phyloP scores from a whole-genome alignment of 345 rosid genomes.

The Zanthoxylum bungeanum region DNA sequence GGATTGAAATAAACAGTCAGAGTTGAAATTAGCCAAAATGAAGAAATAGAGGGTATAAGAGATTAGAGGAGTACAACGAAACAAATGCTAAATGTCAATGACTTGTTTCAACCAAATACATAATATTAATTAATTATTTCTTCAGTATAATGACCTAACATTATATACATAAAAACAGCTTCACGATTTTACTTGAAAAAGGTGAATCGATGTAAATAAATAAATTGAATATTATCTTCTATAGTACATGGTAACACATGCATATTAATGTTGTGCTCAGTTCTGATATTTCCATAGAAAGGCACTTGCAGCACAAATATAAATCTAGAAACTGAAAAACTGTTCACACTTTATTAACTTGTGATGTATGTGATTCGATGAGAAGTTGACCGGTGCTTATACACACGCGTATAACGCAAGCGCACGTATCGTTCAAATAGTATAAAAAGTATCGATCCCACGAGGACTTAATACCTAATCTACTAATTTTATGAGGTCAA shows the following conservation, averaged over 20 bases:
- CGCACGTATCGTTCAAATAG: too few species aligned
- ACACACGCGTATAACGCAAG: too few species aligned
- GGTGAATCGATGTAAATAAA: background rate
- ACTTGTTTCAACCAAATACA: background rate
- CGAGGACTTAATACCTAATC: too few species aligned
- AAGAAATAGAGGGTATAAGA: background rate
- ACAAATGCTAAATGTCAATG: background rate
- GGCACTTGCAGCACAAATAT: background rate
- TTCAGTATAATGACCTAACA: background rate
- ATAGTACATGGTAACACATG: background rate
- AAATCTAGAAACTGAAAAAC: background rate
- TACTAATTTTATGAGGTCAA: too few species aligned
- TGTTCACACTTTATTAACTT: background rate
- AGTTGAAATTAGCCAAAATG: too few species aligned
- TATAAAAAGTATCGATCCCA: too few species aligned
- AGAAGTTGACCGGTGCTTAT: too few species aligned
- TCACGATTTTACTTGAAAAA: background rate
- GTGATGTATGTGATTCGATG: background rate
- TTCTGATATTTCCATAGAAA: too few species aligned
- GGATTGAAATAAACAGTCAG: too few species aligned
- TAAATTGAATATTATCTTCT: background rate
- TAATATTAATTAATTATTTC: background rate
- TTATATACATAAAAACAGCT: background rate
- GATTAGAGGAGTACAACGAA: background rate
- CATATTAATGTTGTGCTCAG: background rate